Percentiles rank a stretch among this genome's conserved stretches.
Evolutionary conservation across 2,329 filamentous ascomycete species (phyloP).

Genomic region (Colletotrichum liaoningense): DNA sequence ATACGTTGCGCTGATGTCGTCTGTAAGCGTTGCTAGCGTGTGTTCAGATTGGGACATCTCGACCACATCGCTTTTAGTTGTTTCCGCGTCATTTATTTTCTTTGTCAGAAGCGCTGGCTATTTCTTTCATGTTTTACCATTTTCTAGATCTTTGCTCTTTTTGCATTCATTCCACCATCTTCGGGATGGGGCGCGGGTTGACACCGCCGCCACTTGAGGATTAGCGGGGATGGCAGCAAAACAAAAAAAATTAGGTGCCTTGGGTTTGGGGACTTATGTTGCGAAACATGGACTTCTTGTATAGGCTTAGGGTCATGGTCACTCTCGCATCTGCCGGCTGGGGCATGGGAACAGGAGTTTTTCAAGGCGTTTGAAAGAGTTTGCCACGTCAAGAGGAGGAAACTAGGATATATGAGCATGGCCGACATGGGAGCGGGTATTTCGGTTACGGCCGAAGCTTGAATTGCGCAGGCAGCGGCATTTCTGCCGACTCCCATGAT

Average conservation of each 20-base stretch:
- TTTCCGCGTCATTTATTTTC: background rate
- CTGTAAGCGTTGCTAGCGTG: too few relatives aligned
- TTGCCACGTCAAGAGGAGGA: constrained; percentile 28
- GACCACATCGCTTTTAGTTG: background rate
- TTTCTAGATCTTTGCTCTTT: background rate
- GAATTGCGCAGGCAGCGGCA: background rate
- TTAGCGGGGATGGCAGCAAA: background rate
- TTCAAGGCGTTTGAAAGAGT: background rate
- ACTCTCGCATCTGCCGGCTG: constrained; percentile 23
- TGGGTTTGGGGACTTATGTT: background rate
- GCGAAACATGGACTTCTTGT: constrained; percentile 10
- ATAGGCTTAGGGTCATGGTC: background rate
- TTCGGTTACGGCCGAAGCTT: constrained; percentile 22
- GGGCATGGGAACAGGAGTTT: constrained; percentile 29
- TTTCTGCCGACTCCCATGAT: background rate
- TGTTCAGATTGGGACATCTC: background rate
- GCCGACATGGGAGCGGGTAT: background rate
- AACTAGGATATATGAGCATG: constrained; percentile 14
- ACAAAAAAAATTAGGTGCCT: background rate
- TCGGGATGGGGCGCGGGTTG: background rate
- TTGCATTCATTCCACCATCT: constrained; percentile 7
- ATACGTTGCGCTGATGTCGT: constrained; percentile 18
- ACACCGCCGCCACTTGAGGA: constrained; percentile 5
- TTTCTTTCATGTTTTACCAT: background rate
- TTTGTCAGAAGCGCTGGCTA: constrained; percentile 9